These are phyloP conservation scores for Dichomitus squalens DNA, from an alignment of 1,284 basidiomycete species.

Conservation along the genomic window DNA sequence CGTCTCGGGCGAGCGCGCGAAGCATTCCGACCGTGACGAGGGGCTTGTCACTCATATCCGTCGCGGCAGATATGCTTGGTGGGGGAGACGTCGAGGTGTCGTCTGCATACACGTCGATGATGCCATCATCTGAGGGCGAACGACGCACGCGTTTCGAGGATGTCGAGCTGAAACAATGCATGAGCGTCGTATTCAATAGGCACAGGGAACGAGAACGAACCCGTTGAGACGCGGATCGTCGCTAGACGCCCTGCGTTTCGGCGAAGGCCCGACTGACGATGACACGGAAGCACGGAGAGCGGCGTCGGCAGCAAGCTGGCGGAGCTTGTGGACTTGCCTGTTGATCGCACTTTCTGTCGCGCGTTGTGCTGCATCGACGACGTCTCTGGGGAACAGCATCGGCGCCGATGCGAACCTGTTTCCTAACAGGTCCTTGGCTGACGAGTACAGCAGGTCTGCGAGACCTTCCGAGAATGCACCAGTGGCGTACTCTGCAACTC, in stretches of 20 bases:
- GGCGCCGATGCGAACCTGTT: conserved; percentile 22
- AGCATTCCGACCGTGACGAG: conserved; percentile 70
- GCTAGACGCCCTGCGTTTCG: conserved; percentile 29
- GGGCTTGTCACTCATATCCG: conserved; percentile 32
- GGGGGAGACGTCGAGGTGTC: conserved; percentile 35
- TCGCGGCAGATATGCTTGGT: conserved; percentile 38
- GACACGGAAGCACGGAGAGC: conserved; percentile 12
- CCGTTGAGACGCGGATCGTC: conserved; percentile 24
- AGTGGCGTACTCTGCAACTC: conserved; percentile 51
- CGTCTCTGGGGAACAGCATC: conserved; percentile 33
- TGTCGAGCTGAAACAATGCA: conserved; percentile 12
- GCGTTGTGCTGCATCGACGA: conserved; percentile 35
- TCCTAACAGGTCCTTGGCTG: conserved; percentile 36
- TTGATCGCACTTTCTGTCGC: conserved; percentile 20
- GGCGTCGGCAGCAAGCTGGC: conserved; percentile 22
- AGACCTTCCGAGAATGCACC: conserved; percentile 53
- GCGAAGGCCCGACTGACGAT: conserved; percentile 17
- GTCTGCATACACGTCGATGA: conserved; percentile 17
- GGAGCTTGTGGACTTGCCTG: conserved; percentile 18
- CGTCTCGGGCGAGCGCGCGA: conserved; percentile 60
- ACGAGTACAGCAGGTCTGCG: conserved; percentile 41
- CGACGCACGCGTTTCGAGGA: conserved; percentile 32
- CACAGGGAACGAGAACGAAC: conserved; percentile 4
- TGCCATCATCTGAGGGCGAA: conserved; percentile 26
- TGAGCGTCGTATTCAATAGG: not conserved